These are phyloP conservation scores for Coniella lustricola DNA, from an alignment of 2,329 filamentous ascomycete genomes.

Conservation along the genomic window DNA sequence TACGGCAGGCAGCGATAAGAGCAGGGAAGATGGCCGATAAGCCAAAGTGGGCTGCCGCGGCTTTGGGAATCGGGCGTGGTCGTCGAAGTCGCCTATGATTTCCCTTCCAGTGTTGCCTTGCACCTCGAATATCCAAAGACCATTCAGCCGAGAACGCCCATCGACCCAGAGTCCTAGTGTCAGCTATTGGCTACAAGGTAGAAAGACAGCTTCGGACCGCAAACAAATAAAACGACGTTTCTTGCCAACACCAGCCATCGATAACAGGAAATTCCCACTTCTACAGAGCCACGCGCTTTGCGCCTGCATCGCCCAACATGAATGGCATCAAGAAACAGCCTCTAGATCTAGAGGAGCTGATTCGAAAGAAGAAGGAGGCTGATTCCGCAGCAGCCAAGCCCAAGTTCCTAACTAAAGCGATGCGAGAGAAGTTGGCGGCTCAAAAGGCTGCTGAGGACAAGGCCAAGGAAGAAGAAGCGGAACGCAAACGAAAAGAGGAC, in stretches of 20 bases:
- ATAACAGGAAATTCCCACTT: not conserved
- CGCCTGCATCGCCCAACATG: not conserved
- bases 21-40: not conserved
- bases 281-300: not conserved
- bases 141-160: too few species aligned
- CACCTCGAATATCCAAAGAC: too few species aligned
- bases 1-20: slow-evolving; percentile 10
- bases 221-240: not conserved
- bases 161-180: too few species aligned
- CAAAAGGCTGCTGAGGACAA: slow-evolving; percentile 64
- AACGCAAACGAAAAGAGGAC: slow-evolving; percentile 36
- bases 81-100: too few species aligned
- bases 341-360: slow-evolving; percentile 77
- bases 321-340: slow-evolving; percentile 33
- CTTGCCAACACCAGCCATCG: not conserved
- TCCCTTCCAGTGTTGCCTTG: too few species aligned
- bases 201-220: too few species aligned
- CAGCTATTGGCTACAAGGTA: too few species aligned
- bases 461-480: slow-evolving; percentile 47
- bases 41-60: not conserved
- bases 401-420: slow-evolving; percentile 76
- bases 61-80: too few species aligned
- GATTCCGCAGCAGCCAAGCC: slow-evolving; percentile 82
- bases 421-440: slow-evolving; percentile 71
- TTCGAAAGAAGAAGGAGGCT: slow-evolving; percentile 78